Evolutionary conservation across 176 grass and related monocot species (phyloP).

Genomic region (Phragmites australis): DNA sequence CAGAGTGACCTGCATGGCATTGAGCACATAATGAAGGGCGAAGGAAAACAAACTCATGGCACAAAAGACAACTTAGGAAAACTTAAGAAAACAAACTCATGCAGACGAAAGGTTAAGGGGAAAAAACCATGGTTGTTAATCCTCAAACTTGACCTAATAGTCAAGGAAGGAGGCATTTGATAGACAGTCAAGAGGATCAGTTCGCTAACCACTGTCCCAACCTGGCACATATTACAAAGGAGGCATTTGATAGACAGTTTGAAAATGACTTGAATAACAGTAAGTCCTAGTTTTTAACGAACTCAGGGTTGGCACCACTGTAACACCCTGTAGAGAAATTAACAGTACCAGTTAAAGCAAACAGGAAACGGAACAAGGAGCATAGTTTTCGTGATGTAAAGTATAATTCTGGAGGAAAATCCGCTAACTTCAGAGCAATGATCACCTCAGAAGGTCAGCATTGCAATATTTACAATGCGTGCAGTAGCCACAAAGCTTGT

Average conservation of each 20-base stretch:
- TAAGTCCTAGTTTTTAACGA: slow-evolving; percentile 4
- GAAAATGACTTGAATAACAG: not conserved
- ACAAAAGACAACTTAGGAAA: not conserved
- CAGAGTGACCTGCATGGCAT: too few relatives aligned
- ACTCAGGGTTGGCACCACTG: not conserved
- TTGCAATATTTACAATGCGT: slow-evolving; percentile 41
- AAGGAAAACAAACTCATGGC: not conserved
- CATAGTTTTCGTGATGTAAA: not conserved
- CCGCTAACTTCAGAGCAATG: slow-evolving; percentile 33
- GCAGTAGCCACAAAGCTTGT: slow-evolving; percentile 1
- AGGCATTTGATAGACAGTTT: not conserved
- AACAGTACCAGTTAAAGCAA: not conserved
- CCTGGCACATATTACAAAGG: slow-evolving; percentile 29
- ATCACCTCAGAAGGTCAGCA: not conserved
- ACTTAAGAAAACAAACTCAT: too few relatives aligned
- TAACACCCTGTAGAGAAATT: slow-evolving; percentile 31
- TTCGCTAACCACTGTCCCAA: not conserved
- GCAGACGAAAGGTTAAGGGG: not conserved
- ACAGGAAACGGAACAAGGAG: not conserved
- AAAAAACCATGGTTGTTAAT: not conserved
- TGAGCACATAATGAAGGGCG: not conserved
- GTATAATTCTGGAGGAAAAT: not conserved
- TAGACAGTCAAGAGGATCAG: not conserved
- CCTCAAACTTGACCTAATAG: not conserved
- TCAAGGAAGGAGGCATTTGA: too few relatives aligned